Base-by-base conservation (phyloP, 257 asterid genomes). In the Solanum pinnatisectum region DNA sequence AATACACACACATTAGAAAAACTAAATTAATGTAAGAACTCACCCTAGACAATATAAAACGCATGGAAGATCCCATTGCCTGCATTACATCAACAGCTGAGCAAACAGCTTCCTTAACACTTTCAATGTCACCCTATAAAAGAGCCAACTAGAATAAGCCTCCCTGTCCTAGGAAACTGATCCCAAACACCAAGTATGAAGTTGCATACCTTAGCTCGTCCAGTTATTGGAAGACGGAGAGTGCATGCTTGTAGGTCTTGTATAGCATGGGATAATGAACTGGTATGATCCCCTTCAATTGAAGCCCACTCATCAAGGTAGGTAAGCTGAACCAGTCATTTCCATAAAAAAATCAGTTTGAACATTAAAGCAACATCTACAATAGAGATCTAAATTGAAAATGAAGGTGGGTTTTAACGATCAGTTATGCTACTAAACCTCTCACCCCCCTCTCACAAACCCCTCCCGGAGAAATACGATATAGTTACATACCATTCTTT, bases 41-140 rank as follows among this genome's bases (percentile, higher is more conserved):
- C 70, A 96, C 99, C 93, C 89, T 91, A 40, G 96, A 90, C 11
- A 95, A 91, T 60, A 90, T 85, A 87, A 93, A 90, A 88, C 91
- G 84, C 85, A 93, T 88, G 90, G 99, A 93, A 87, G 96, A 93
- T 63, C 95, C 98, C 92, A 93, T 91, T 88, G 95, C 94, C 93
- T 92, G 97, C 96, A 94, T 91, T 87, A 95, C 94, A 88, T 92
- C 95, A 89, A 92, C 93, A 71, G 98, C 98, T 81, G 98, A 94
- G 90, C 91, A 91, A 86, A 97, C 89, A 90, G 98, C 94, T 83
- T 92, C 91, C 90, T 94, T 93, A 12, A 97, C 85, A 87, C 93
- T 89, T 91, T 88, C 94, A 88, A 90, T 89, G 88, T 93, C 96
- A 84, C 90, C 96, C 99, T 97, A 93, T 52, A 89, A 84, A 91